Evolutionary conservation across 768 basidiomycete genomes (phyloP), one percentile per base, ranked within the genome.

Genomic region (Boletus tylopilopsis): DNA sequence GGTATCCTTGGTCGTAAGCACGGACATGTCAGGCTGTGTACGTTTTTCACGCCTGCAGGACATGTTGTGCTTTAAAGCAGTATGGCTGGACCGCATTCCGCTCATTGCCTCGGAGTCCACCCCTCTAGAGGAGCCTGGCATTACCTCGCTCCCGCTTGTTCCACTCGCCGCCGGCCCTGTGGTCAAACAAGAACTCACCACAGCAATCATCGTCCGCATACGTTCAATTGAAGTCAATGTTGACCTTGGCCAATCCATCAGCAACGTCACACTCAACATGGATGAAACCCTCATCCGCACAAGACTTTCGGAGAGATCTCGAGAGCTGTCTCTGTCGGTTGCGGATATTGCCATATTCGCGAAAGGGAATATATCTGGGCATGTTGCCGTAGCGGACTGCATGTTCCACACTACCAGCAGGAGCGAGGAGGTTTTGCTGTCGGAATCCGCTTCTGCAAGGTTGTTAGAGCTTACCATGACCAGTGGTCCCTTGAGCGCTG

Each of bases 31-130:
- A 4, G 90, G 87, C 0, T 83, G 76, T 6, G 77, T 94, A 34
- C 81, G 85, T 19, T 86, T 97, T 60, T 89, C 90, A 5, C 82
- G 93, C 12, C 69, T 96, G 24, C 93, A 94, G 67, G 94, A 96
- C 62, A 83, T 94, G 45, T 75, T 97, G 18, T 94, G 90, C 66
- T 92, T 95, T 78, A 94, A 94, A 66, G 92, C 93, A 6, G 90
- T 95, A 12, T 95, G 93, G 91, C 66, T 95, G 39, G 92, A 94
- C 61, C 82, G 83, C 32, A 90, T 94, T 23, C 90, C 91, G 0
- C 71, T 88, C 8, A 79, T 94, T 59, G 79, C 81, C 18, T 66
- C 73, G 33, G 75, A 69, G 30, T 27, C 59, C 33, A 44, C 64
- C 12, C 35, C 55, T 8, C 49, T 63, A 40, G 60, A 62, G 21